Evolutionary conservation across 257 asterid genomes (phyloP).

Genomic region (Eustoma russellianum): DNA sequence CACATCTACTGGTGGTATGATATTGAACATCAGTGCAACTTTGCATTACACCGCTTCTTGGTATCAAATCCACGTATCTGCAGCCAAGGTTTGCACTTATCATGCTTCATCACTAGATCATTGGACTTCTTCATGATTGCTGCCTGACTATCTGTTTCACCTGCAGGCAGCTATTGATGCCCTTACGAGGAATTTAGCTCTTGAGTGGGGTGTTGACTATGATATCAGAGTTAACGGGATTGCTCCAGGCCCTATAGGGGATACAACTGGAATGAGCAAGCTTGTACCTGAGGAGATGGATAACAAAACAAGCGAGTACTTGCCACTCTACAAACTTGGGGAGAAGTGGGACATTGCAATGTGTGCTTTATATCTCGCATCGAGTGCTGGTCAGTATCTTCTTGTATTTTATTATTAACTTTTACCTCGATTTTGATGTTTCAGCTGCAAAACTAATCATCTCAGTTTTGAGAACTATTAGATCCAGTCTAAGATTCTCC

Average conservation of each 20-base stretch:
- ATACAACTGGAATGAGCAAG: conserved; percentile 63
- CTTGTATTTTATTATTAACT: not conserved
- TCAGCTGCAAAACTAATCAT: no score
- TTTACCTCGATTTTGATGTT: not conserved
- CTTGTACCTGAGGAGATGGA: conserved; percentile 52
- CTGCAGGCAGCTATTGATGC: conserved; percentile 73
- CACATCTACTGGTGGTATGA: conserved; percentile 53
- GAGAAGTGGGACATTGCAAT: conserved; percentile 89
- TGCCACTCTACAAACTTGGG: conserved; percentile 61
- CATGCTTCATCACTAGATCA: conserved; percentile 2
- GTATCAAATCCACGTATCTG: conserved; percentile 86
- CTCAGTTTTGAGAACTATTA: no score
- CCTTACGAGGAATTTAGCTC: conserved; percentile 63
- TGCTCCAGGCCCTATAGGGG: conserved; percentile 83
- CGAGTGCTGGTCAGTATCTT: conserved; percentile 55
- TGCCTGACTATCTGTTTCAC: conserved; percentile 1
- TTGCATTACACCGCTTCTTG: conserved; percentile 79
- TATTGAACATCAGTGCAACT: conserved; percentile 78
- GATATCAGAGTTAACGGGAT: conserved; percentile 78
- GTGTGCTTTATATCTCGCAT: conserved; percentile 77
- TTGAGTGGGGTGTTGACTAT: conserved; percentile 83
- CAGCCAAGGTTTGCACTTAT: conserved; percentile 60
- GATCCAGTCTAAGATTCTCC: not conserved
- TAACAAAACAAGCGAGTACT: conserved; percentile 19
- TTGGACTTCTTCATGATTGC: not conserved